Evolutionary conservation across 805 yeast genomes (phyloP), one percentile per base, ranked within the genome.

Genomic region (Ogataea nitratoaversa): DNA sequence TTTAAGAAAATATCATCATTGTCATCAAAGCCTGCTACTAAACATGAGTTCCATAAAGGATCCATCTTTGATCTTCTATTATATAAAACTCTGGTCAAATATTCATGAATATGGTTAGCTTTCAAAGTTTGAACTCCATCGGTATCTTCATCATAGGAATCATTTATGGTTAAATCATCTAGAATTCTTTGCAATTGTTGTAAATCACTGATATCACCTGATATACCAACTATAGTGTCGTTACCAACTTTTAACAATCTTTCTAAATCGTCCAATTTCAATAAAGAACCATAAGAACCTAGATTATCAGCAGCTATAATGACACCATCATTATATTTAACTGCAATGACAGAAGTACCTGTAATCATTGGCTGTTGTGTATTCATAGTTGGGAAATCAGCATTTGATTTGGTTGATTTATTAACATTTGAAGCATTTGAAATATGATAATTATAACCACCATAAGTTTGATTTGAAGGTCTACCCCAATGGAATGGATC

Each of bases 311-410:
- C 97, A 2, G 99, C 98, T 65, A 93, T 72, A 29, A 93, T 78
- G 34, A 93, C 82, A 30, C 99, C 99, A 51, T 84, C 84, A 47
- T 85, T 71, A 70, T 82, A 93, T 66, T 90, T 93, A 65, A 91
- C 74, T 8, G 93, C 95, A 52, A 93, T 73, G 18, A 93, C 99
- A 27, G 96, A 88, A 0, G 98, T 87, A 59, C 99, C 98, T 12
- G 99, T 93, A 44, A 93, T 87, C 50, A 86, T 84, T 35, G 99
- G 99, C 59, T 82, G 88, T 62, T 87, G 95, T 2, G 99, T 91
- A 63, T 86, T 82, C 80, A 80, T 78, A 41, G 71, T 76, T 23
- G 97, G 96, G 59, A 79, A 74, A 33, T 67, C 68, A 1, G 63
- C 48, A 19, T 41, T 42, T 5, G 37, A 41, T 19, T 46, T 42